Conservation (phyloP, 306 rosid species). For the Clitoria ternatea region DNA sequence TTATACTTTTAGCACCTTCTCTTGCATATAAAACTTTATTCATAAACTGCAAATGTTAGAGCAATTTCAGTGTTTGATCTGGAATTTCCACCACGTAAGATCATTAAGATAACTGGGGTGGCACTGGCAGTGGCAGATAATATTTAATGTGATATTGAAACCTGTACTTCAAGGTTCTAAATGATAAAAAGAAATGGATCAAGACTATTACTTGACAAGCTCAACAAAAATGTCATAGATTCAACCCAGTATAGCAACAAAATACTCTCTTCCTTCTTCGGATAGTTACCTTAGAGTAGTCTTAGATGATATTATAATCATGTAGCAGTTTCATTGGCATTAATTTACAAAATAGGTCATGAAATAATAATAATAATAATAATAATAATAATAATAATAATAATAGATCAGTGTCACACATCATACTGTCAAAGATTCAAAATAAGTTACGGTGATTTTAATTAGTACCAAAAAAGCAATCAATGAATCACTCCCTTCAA, state of each 20-base stretch:
- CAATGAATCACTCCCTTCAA: background rate
- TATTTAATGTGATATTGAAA: background rate
- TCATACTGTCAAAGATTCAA: background rate
- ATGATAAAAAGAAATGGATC: background rate
- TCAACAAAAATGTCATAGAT: conserved; percentile 15
- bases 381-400: no score
- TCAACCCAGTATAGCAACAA: background rate
- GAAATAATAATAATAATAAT: background rate
- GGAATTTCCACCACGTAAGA: conserved; percentile 7
- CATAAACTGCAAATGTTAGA: conserved; percentile 76
- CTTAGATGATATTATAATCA: background rate
- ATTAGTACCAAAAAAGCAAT: background rate
- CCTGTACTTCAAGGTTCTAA: conserved; percentile 1
- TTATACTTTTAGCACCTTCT: conserved; percentile 95
- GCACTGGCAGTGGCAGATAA: background rate
- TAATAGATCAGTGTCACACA: background rate
- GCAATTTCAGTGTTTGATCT: conserved; percentile 21
- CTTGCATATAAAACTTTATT: conserved; percentile 98
- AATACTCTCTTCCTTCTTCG: background rate
- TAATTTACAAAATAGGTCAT: background rate
- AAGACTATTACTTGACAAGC: background rate
- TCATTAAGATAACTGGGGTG: conserved; percentile 19
- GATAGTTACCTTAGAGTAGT: background rate
- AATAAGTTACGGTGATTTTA: background rate
- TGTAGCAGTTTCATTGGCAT: background rate